Conservation (phyloP, 169 alveolate genomes). For the Plasmodium yoelii region DNA sequence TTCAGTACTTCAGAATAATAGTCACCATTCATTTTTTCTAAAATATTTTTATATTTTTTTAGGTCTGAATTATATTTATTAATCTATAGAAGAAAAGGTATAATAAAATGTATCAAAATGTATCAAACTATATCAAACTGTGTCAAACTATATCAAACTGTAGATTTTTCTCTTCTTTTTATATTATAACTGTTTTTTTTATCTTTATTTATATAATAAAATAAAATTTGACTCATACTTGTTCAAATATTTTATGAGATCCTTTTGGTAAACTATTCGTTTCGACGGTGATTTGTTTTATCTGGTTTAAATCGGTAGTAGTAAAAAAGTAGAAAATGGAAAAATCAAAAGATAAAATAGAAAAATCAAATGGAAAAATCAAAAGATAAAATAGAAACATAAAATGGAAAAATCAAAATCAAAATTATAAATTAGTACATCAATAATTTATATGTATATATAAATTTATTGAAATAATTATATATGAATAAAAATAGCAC, state of each 20-base stretch:
- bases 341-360: not conserved
- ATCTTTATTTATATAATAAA: not conserved
- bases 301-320: slow-evolving; percentile 24
- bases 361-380: not conserved
- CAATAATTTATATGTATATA: not conserved
- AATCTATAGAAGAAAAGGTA: slow-evolving; percentile 19
- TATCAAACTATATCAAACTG: no score
- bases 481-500: not conserved
- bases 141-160: not conserved
- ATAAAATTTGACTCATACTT: not conserved
- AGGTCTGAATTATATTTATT: slow-evolving; percentile 38
- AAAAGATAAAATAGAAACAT: not conserved
- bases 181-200: not conserved
- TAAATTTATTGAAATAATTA: not conserved
- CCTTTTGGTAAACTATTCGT: slow-evolving; percentile 71
- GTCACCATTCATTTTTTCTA: slow-evolving; percentile 61
- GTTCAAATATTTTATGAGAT: slow-evolving; percentile 53
- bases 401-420: not conserved
- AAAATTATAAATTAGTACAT: not conserved
- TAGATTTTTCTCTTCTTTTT: not conserved
- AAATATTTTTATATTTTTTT: slow-evolving; percentile 40
- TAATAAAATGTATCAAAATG: not conserved
- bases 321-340: not conserved
- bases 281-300: slow-evolving; percentile 61
- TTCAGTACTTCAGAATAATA: slow-evolving; percentile 48